Evolutionary conservation across 805 yeast species (phyloP), one percentile per base, ranked within the genome.

Genomic region (Cyberlindnera euphorbiae): DNA sequence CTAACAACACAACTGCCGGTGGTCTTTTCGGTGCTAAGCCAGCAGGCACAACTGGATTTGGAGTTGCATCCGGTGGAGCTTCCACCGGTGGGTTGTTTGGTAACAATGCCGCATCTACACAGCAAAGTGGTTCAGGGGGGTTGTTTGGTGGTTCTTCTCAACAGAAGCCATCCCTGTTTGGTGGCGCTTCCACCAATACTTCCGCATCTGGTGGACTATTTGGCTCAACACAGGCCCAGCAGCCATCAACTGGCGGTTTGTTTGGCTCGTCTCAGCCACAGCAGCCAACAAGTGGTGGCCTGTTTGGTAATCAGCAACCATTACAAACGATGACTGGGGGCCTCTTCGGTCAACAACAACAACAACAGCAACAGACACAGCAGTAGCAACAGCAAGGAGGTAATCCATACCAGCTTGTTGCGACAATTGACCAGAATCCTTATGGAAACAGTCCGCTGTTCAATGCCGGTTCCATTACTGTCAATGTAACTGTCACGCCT

Each of bases 381-480:
- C 28, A 26, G 28, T 26, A 13, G 15, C 28, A 26, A 15, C 26
- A 15, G 33, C 32, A 26, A 17, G 46, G 14, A 47, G 41, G 34
- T 16, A 44, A 54, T 42, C 41, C 48, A 6, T 44, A 47, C 14
- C 47, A 43, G 26, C 48, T 58, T 13, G 52, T 57, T 32, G 55
- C 45, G 33, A 45, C 63, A 36, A 54, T 62, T 35, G 66, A 63
- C 39, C 67, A 69, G 41, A 75, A 82, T 54, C 96, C 96, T 29
- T 89, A 85, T 55, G 95, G 96, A 2, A 71, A 75, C 32, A 79
- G 80, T 49, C 83, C 88, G 6, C 64, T 89, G 35, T 86, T 84
- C 49, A 58, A 55, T 28, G 49, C 58, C 19, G 56, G 58, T 22
- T 52, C 60, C n/a, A 63, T 62, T 8, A 49, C 52, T 19, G 54